Evolutionary conservation across 345 rosid species (phyloP), one percentile per base, ranked within the genome.

Genomic region (Mangifera indica): DNA sequence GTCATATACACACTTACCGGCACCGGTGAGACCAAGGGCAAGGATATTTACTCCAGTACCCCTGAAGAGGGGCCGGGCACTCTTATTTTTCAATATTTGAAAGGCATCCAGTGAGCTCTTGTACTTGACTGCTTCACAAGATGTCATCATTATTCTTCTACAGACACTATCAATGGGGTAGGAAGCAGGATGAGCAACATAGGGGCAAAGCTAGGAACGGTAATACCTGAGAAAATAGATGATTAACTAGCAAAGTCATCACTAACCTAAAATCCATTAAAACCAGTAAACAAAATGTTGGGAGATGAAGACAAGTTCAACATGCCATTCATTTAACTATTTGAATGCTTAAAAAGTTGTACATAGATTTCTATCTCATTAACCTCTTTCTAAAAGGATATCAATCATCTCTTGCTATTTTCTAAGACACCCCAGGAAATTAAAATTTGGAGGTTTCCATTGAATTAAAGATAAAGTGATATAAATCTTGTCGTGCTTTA

Each of bases 131-230:
- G 96, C 97, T 77, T 92, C 96, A 54, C 97, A 96, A 0, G 96
- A 92, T 2, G 97, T 92, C 97, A 92, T 92, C 97, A 92, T 92
- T 96, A 92, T 92, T 81, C 97, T 92, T 87, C 97, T 90, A 17
- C 97, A 93, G 54, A 90, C 96, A 0, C 93, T 90, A 78, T 92
- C 97, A 22, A 92, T 84, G 4, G 97, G 97, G 79, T 91, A 91
- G 18, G 97, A 89, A 1, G 96, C 96, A 73, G 89, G 89, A 22
- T 96, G 93, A 56, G 96, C 97, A 93, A 92, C 25, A 93, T 96
- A 14, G 89, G 83, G 11, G 87, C 86, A 70, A 92, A 92, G 80
- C 97, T 91, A 70, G 97, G 96, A 46, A 92, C 78, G 83, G n/a
- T n/a, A n/a, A n/a, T n/a, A n/a, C n/a, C n/a, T n/a, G n/a, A n/a